These are phyloP conservation scores for Blastobotrys petasosporus DNA, from an alignment of 1,139 yeast species.

Conservation along the genomic window DNA sequence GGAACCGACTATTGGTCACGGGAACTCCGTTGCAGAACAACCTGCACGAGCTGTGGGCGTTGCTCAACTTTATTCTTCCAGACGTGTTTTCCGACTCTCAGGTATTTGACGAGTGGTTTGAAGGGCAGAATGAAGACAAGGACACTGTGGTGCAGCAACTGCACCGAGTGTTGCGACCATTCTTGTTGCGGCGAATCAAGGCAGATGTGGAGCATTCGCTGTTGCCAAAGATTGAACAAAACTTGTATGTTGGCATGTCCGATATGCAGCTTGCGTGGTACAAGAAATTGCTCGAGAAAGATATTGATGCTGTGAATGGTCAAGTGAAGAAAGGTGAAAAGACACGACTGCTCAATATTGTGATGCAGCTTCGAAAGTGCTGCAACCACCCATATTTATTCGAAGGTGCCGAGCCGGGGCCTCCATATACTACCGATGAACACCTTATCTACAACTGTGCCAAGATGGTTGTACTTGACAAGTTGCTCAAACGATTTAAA, in stretches of 20 bases:
- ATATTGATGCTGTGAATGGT: conserved; percentile 94
- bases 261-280: conserved; percentile 94
- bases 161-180: conserved; percentile 81
- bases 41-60: conserved; percentile 92
- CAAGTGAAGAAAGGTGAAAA: conserved; percentile 84
- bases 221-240: conserved; percentile 83
- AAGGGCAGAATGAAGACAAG: conserved; percentile 46
- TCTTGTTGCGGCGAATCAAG: conserved; percentile 81
- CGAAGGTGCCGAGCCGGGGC: conserved; percentile 99
- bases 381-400: conserved; percentile 95
- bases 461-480: conserved; percentile 84
- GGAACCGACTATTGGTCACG: conserved; percentile 78
- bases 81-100: conserved; percentile 92
- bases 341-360: conserved; percentile 82
- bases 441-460: conserved; percentile 85
- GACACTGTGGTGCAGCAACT: conserved; percentile 78
- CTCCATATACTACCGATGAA: conserved; percentile 95
- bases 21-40: conserved; percentile 97
- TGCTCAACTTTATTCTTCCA: conserved; percentile 81
- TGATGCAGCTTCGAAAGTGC: conserved; percentile 94
- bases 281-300: conserved; percentile 79
- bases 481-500: conserved; percentile 64
- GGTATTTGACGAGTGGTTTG: conserved; percentile 88
- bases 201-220: conserved; percentile 89
- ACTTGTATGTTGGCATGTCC: conserved; percentile 89